Evolutionary conservation across 352 stramenopile species (phyloP).

Genomic region (Pythium graminicola): DNA sequence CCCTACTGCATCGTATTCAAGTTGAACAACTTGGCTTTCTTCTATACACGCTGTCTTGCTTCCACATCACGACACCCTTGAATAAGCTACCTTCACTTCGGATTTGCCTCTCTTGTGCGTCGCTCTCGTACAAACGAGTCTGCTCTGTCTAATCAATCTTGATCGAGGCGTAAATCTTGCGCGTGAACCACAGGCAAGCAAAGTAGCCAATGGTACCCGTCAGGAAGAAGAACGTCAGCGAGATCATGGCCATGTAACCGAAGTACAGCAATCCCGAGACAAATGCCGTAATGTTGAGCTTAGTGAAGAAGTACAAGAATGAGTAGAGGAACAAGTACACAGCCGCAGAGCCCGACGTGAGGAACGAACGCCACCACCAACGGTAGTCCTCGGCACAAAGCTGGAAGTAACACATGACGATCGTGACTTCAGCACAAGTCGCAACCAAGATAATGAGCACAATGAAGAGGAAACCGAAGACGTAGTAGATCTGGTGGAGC

Average conservation of each 20-base stretch:
- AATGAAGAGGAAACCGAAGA: constrained; percentile 99
- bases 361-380: constrained; percentile 97
- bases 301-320: constrained; percentile 97
- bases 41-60: constrained; percentile 21
- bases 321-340: constrained; percentile 99
- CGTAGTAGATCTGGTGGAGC: constrained; percentile 99
- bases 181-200: constrained; percentile 97
- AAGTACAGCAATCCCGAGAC: constrained; percentile 97
- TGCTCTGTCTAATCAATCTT: constrained; percentile 85
- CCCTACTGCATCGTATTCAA: background rate
- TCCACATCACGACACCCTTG: too few relatives aligned
- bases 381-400: constrained; percentile 99
- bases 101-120: background rate
- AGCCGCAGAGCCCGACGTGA: constrained; percentile 93
- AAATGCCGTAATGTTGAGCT: constrained; percentile 95
- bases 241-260: constrained; percentile 99
- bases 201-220: constrained; percentile 96
- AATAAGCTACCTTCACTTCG: too few relatives aligned
- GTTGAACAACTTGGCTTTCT: constrained; percentile 16
- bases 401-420: constrained; percentile 99
- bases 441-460: constrained; percentile 97
- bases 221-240: constrained; percentile 95
- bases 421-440: constrained; percentile 97
- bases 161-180: constrained; percentile 97
- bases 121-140: background rate